phyloP scores from a whole-genome alignment of 192 early-diverging fungal genomes.

The Backusella westeae region DNA sequence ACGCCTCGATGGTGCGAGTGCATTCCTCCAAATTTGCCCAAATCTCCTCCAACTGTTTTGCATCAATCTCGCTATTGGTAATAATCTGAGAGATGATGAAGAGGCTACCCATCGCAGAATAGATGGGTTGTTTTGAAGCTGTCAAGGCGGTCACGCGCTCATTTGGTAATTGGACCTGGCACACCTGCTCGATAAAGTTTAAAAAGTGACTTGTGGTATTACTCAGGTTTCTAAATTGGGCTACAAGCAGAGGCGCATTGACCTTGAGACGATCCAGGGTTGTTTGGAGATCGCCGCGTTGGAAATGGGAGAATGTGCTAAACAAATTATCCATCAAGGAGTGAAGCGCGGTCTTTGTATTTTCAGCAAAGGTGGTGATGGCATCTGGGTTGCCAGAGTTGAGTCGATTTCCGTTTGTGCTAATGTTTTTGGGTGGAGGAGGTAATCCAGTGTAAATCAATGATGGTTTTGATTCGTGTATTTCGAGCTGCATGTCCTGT shows the following conservation, averaged over 20 bases:
- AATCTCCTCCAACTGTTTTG: neutral
- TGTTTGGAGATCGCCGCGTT: neutral
- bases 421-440: neutral
- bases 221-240: slow-evolving; percentile 34
- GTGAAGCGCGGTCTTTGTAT: neutral
- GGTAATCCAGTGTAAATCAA: slow-evolving; percentile 12
- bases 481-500: slow-evolving; percentile 45
- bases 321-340: slow-evolving; percentile 12
- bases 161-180: neutral
- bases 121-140: slow-evolving; percentile 22
- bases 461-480: slow-evolving; percentile 18
- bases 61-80: slow-evolving; percentile 13
- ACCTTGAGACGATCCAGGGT: slow-evolving; percentile 15
- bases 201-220: slow-evolving; percentile 31
- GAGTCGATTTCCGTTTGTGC: neutral
- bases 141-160: neutral
- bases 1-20: neutral
- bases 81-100: slow-evolving; percentile 29
- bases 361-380: neutral
- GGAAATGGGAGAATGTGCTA: slow-evolving; percentile 6
- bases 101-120: slow-evolving; percentile 23
- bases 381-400: slow-evolving; percentile 5
- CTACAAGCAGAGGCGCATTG: slow-evolving; percentile 17
- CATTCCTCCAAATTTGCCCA: neutral
- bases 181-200: slow-evolving; percentile 12